These are phyloP conservation scores for Solanum sitiens DNA, from an alignment of 257 asterid species.

Conservation along the genomic window DNA sequence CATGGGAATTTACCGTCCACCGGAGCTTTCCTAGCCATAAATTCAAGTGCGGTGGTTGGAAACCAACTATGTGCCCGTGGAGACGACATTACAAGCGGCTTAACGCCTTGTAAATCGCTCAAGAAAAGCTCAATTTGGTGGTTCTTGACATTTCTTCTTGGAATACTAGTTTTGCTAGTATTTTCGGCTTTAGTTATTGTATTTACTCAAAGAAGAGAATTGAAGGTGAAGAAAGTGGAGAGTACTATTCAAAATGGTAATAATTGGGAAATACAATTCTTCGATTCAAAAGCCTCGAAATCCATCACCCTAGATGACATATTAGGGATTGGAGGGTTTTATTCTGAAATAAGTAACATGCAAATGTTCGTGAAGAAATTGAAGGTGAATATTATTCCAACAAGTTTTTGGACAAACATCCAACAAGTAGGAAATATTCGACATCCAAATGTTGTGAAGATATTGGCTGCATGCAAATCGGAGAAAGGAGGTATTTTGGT, in stretches of 20 bases:
- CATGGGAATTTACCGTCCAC: slow-evolving; percentile 58
- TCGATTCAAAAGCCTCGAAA: slow-evolving; percentile 23
- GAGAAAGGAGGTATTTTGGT: slow-evolving; percentile 47
- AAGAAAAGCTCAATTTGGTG: slow-evolving; percentile 27
- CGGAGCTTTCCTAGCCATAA: slow-evolving; percentile 61
- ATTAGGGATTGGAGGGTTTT: neutral
- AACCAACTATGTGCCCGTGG: slow-evolving; percentile 43
- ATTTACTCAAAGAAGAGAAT: slow-evolving; percentile 7
- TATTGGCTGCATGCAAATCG: slow-evolving; percentile 54
- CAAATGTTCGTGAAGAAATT: slow-evolving; percentile 24
- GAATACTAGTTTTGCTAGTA: slow-evolving; percentile 18
- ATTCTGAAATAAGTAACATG: neutral
- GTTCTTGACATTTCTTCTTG: slow-evolving; percentile 36
- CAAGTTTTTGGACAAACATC: slow-evolving; percentile 21
- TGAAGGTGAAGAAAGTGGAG: slow-evolving; percentile 23
- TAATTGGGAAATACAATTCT: slow-evolving; percentile 47
- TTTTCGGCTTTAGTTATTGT: slow-evolving; percentile 1
- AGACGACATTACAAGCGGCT: slow-evolving; percentile 21
- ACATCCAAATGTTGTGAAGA: slow-evolving; percentile 56
- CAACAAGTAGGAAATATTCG: slow-evolving; percentile 19
- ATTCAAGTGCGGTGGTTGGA: slow-evolving; percentile 43
- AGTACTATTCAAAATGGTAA: slow-evolving; percentile 30
- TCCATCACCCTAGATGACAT: slow-evolving; percentile 37
- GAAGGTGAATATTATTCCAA: slow-evolving; percentile 5
- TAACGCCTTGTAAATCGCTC: slow-evolving; percentile 41